Evolutionary conservation across 441 rosid species (phyloP), one percentile per base, ranked within the genome.

Genomic region (Syzygium malaccense): DNA sequence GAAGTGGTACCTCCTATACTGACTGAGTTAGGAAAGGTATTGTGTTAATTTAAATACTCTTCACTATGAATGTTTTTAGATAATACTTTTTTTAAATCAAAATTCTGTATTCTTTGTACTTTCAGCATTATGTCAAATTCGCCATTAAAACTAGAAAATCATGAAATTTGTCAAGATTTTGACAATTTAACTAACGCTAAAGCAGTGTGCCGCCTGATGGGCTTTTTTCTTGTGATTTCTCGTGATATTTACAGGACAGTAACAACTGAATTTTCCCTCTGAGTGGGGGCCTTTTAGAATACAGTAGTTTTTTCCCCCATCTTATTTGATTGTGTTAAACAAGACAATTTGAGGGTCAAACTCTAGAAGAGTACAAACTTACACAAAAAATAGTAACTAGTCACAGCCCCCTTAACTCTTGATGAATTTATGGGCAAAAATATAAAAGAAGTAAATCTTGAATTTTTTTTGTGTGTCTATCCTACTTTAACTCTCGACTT

Each of bases 1-100:
- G 98, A 95, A 89, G 99, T 98, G 89, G 98, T 98, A 89, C 99
- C 99, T 91, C 98, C 99, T 62, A 92, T 98, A 90, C 96, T 98
- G 56, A 93, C 97, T 3, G 95, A 98, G 94, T 92, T 97, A 18
- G 99, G 99, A 86, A 97, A 98, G 96, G 99, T 95, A 91, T 78
- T 90, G 30, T 83, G 80, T 86, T 87, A 41, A 32, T 86, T 48
- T 19, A 85, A 55, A 51, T 28, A 48, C 85, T 54, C 32, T 71
- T 33, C 54, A 51, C 55, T 7, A 28, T 5, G 3, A n/a, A 41
- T 41, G 51, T 10, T 75, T 75, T 75, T 13, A 78, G 53, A 13
- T 78, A 13, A 25, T 41, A 13, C 53, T 37, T 41, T 45, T 71
- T 41, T 23, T 41, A 41, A 19, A 41, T 41, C 2, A 78, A 45